phyloP scores from a whole-genome alignment of 441 rosid species.

The Melastoma candidum region DNA sequence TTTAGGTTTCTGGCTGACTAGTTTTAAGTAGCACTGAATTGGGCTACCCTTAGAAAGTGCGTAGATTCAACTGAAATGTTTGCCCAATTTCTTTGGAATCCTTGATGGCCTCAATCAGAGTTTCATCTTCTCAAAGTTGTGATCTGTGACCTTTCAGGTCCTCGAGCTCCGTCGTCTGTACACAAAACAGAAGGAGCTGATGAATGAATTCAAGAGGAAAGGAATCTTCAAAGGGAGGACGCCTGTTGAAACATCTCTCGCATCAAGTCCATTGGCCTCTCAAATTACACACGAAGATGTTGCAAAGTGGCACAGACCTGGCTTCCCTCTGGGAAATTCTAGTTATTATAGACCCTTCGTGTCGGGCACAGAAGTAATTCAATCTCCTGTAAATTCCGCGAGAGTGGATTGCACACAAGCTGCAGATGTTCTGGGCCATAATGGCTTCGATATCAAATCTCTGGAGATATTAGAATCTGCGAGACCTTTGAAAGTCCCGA shows the following conservation, averaged over 20 bases:
- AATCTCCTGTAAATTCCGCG: conserved; percentile 57
- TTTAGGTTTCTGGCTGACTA: too few relatives aligned
- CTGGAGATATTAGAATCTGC: conserved; percentile 38
- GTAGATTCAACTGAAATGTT: too few relatives aligned
- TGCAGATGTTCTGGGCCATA: conserved; percentile 48
- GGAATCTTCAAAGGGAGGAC: conserved; percentile 30
- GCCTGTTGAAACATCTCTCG: conserved; percentile 42
- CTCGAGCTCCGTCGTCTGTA: conserved; percentile 85
- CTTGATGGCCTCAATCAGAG: too few relatives aligned
- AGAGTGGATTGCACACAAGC: conserved; percentile 50
- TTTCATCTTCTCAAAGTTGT: too few relatives aligned
- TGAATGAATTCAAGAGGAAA: conserved; percentile 53
- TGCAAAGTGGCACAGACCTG: conserved; percentile 45
- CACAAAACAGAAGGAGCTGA: conserved; percentile 59
- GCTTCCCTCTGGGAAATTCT: conserved; percentile 47
- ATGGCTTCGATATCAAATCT: conserved; percentile 48
- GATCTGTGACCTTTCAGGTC: conserved; percentile 33
- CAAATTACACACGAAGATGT: conserved; percentile 60
- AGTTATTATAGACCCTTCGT: conserved; percentile 42
- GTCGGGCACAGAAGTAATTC: conserved; percentile 27
- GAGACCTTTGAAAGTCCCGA: conserved; percentile 62
- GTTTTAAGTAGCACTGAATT: too few relatives aligned
- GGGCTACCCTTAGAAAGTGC: too few relatives aligned
- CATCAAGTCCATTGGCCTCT: conserved; percentile 53
- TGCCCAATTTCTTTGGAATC: too few relatives aligned